These are phyloP conservation scores for Paraglomus occultum DNA, from an alignment of 192 early-diverging fungal species.

Conservation along the genomic window DNA sequence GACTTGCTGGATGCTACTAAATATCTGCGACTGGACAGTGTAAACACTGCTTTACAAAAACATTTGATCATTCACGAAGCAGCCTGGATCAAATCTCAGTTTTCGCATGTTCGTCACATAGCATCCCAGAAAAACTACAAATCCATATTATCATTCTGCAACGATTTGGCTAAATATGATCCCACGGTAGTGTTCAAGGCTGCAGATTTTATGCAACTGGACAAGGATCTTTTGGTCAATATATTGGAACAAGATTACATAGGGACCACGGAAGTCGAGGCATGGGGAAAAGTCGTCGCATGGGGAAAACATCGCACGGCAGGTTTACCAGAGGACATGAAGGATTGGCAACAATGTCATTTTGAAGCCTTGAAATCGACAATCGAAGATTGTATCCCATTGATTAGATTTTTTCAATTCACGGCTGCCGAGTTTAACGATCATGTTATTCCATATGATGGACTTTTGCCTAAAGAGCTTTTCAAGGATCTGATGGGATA, in stretches of 20 bases:
- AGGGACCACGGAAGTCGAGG: not conserved
- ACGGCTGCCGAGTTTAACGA: slow-evolving; percentile 1
- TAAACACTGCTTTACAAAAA: no score
- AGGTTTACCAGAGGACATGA: not conserved
- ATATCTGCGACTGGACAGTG: no score
- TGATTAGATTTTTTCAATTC: slow-evolving; percentile 11
- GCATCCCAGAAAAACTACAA: slow-evolving; percentile 9
- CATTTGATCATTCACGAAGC: no score
- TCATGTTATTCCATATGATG: not conserved
- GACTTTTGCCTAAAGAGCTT: slow-evolving; percentile 1
- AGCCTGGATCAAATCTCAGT: not conserved
- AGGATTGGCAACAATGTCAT: not conserved
- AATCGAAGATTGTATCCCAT: slow-evolving; percentile 11
- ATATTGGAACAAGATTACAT: slow-evolving; percentile 19
- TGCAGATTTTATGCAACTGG: not conserved
- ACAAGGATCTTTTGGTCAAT: not conserved
- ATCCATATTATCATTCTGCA: slow-evolving; percentile 13
- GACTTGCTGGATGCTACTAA: no score
- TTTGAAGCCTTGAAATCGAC: slow-evolving; percentile 4
- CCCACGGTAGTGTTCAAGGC: slow-evolving; percentile 3
- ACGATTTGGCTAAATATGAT: not conserved
- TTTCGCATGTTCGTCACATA: not conserved
- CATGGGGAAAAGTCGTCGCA: slow-evolving; percentile 7
- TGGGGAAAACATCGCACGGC: slow-evolving; percentile 13
- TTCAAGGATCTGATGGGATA: slow-evolving; percentile 14